These are phyloP conservation scores for Trametes sp. DNA, from an alignment of 1,284 basidiomycete genomes.

Conservation along the genomic window DNA sequence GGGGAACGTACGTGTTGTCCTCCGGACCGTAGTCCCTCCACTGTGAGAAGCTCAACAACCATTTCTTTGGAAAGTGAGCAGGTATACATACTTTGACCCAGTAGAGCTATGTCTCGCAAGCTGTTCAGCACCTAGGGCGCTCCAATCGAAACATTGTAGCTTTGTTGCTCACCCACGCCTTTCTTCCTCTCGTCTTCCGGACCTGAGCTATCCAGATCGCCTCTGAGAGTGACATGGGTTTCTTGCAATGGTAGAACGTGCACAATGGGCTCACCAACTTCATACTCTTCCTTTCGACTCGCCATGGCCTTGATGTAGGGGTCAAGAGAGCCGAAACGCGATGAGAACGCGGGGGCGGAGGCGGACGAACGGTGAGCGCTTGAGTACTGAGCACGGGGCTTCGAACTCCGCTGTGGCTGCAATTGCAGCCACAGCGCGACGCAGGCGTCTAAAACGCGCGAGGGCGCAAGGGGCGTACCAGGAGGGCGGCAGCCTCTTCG, in stretches of 20 bases:
- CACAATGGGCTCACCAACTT: conserved; percentile 64
- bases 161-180: conserved; percentile 50
- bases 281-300: conserved; percentile 54
- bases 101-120: conserved; percentile 54
- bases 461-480: no score
- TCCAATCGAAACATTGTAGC: background rate
- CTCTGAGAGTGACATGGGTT: conserved; percentile 48
- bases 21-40: conserved; percentile 70
- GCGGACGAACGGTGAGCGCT: conserved; percentile 7
- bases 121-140: background rate
- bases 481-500: no score
- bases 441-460: no score
- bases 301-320: background rate
- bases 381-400: no score
- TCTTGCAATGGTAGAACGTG: no score
- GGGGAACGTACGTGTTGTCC: conserved; percentile 69
- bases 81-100: conserved; percentile 60
- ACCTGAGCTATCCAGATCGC: conserved; percentile 56
- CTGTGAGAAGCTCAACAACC: conserved; percentile 44
- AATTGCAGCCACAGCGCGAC: no score
- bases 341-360: background rate
- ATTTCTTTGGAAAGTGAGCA: background rate
- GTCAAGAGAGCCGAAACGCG: background rate
- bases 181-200: conserved; percentile 48
- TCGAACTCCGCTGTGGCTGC: no score